Conservation (phyloP, 1,139 yeast species). For the Candida labiduridarum region DNA sequence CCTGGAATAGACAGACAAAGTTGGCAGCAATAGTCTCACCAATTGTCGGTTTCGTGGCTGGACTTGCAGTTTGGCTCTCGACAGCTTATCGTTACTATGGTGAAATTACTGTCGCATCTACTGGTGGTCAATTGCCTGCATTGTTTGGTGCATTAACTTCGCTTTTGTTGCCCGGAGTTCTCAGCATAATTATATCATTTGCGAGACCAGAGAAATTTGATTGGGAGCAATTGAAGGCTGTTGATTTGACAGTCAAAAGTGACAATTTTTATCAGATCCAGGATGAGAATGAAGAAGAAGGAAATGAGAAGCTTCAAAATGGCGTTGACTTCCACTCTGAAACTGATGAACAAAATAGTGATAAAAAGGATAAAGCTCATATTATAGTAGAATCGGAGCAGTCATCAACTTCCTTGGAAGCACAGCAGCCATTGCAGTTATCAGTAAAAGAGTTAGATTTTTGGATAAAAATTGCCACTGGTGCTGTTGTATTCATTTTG, state of each 20-base stretch:
- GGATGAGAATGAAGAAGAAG: slow-evolving; percentile 11
- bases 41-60: slow-evolving; percentile 24
- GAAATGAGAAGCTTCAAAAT: neutral
- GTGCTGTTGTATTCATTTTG: slow-evolving; percentile 27
- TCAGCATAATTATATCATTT: slow-evolving; percentile 28
- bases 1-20: slow-evolving; percentile 33
- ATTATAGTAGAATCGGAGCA: neutral
- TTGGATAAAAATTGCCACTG: slow-evolving; percentile 7
- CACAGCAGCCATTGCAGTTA: neutral
- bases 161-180: slow-evolving; percentile 32
- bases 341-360: slow-evolving; percentile 5
- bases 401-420: slow-evolving; percentile 1
- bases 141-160: slow-evolving; percentile 35
- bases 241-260: slow-evolving; percentile 22
- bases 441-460: slow-evolving; percentile 10
- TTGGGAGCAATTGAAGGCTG: slow-evolving; percentile 29
- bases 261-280: slow-evolving; percentile 9
- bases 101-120: slow-evolving; percentile 23
- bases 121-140: slow-evolving; percentile 35
- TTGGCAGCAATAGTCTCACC: slow-evolving; percentile 31
- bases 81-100: slow-evolving; percentile 29
- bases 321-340: neutral
- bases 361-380: neutral
- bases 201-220: slow-evolving; percentile 31
- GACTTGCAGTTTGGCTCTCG: slow-evolving; percentile 27